Base-by-base conservation (phyloP, 2,329 filamentous ascomycete genomes). In the Botryotinia convoluta region DNA sequence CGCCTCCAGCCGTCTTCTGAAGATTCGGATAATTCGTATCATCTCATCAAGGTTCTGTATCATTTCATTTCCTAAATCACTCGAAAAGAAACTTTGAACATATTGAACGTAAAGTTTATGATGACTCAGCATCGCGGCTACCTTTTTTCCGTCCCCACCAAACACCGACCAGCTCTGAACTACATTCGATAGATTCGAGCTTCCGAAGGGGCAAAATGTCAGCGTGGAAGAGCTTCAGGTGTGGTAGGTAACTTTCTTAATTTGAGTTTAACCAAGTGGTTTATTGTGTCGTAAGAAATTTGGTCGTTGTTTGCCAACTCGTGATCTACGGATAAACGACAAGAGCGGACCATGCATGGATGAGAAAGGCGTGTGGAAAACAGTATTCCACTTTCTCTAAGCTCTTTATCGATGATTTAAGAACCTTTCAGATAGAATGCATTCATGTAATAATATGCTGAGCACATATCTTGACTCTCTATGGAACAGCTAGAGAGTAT, bases 121-220 rank as follows among this genome's bases (percentile, higher is more conserved):
- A 68, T 68, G 64, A 68, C 64, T 68, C 35, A 68, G 35, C 64
- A 57, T 42, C 35, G 48, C 48, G 32, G 16, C 37, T 37, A 67
- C 44, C 14, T 67, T 54, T 67, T 67, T 67, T 39, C 64, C 64
- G 32, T 51, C 3, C 37, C 60, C 6, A 42, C 35, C 22, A 35
- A 37, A 39, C 35, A 39, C 22, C 26, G 14, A 26, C 35, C 35
- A 26, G 26, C 10, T 39, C 14, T 42, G 37, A 42, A 42, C 22
- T 39, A 29, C 60, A 42, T 29, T 29, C 26, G 4, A n/a, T 29
- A 16, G 60, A 29, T 16, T 60, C 20, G 32, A 35, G 29, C 32
- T 22, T 60, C 16, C 29, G 26, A n/a, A 10, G 10, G 42, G 7
- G 9, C 10, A 29, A 29, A 20, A 5, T 42, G 1, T 20, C 37